Conservation (phyloP, 176 grass and related monocot species). For the Echinochloa phyllopogon region DNA sequence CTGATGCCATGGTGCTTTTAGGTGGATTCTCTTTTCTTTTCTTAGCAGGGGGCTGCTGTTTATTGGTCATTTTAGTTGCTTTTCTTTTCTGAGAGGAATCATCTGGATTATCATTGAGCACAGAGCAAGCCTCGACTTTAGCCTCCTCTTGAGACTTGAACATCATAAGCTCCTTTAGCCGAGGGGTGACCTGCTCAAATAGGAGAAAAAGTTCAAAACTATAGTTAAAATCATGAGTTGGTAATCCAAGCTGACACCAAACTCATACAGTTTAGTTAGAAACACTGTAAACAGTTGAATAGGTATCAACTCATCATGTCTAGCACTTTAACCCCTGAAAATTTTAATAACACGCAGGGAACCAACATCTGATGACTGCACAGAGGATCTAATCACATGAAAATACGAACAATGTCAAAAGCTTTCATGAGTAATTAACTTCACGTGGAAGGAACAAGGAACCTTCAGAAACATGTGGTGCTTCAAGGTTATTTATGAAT, state of each 20-base stretch:
- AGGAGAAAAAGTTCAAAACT: not conserved
- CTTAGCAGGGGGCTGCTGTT: conserved; percentile 70
- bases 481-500: conserved; percentile 1
- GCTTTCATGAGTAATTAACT: not conserved
- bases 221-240: not conserved
- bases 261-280: conserved; percentile 7
- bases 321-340: not conserved
- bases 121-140: conserved; percentile 54
- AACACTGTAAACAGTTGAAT: not conserved
- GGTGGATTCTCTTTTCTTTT: conserved; percentile 70
- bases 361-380: not conserved
- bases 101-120: conserved; percentile 45
- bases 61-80: conserved; percentile 59
- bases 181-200: conserved; percentile 69
- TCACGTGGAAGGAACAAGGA: conserved; percentile 10
- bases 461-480: not conserved
- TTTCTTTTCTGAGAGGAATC: conserved; percentile 85
- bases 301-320: conserved; percentile 2
- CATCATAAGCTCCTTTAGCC: conserved; percentile 80
- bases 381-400: not conserved
- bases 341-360: not conserved
- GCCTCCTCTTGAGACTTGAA: conserved; percentile 82
- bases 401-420: conserved; percentile 20
- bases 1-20: conserved; percentile 38
- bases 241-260: not conserved